phyloP scores from a whole-genome alignment of 768 basidiomycete genomes.

The Tephrocybe sp. region DNA sequence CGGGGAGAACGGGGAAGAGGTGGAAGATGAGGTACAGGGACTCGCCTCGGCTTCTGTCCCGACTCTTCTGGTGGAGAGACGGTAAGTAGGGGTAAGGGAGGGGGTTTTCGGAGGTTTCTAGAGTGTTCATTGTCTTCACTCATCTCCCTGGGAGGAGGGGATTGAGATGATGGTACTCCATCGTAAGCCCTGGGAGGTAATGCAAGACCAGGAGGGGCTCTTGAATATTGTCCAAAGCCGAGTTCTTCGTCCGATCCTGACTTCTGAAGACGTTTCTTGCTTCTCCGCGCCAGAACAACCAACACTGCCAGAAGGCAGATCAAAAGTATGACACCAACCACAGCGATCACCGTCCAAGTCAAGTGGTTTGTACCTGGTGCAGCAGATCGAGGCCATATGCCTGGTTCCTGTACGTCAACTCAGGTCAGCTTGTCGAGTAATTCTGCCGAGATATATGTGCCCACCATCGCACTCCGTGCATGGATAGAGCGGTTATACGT shows the following conservation, averaged over 20 bases:
- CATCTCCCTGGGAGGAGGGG: neutral
- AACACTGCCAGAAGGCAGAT: neutral
- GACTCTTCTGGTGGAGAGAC: conserved; percentile 12
- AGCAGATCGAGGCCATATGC: conserved; percentile 4
- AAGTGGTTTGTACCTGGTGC: conserved; percentile 1
- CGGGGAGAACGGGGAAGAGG: conserved; percentile 1
- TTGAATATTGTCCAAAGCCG: conserved; percentile 12
- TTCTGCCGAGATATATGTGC: neutral
- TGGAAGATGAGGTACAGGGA: conserved; percentile 8
- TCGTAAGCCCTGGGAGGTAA: conserved; percentile 10
- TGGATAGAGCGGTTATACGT: neutral
- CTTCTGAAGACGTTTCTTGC: conserved; percentile 3
- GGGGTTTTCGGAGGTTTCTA: neutral
- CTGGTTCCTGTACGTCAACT: neutral
- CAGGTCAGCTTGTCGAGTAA: neutral
- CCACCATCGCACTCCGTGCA: neutral
- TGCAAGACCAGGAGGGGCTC: conserved; percentile 1
- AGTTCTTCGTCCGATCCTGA: conserved; percentile 9
- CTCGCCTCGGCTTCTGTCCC: conserved; percentile 2
- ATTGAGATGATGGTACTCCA: conserved; percentile 6
- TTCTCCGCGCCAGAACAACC: neutral
- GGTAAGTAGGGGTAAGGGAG: conserved; percentile 8
- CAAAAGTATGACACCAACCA: conserved; percentile 9
- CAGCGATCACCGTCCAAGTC: conserved; percentile 8
- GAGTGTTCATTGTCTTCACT: neutral